Conservation (phyloP, 495 filamentous ascomycete genomes). For the Mytilinidion resinicola region DNA sequence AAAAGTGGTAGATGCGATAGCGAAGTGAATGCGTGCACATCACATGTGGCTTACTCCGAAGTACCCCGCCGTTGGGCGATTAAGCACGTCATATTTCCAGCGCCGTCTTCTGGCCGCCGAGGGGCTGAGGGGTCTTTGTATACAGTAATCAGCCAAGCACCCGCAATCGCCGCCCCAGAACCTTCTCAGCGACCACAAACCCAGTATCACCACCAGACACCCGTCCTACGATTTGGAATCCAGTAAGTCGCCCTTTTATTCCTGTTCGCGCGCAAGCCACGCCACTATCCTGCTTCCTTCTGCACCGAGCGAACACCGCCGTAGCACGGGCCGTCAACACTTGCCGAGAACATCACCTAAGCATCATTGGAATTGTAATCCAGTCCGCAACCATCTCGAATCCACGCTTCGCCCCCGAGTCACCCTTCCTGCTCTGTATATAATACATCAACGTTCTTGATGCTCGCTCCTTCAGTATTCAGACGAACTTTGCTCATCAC, state of each 20-base stretch:
- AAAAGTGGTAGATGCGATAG: too few relatives aligned
- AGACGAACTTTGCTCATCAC: slow-evolving; percentile 33
- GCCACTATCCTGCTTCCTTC: too few relatives aligned
- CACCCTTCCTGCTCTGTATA: background rate
- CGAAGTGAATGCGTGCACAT: too few relatives aligned
- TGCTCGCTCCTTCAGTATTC: slow-evolving; percentile 22
- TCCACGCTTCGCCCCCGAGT: background rate
- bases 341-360: slow-evolving; percentile 16
- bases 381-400: slow-evolving; percentile 6
- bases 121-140: background rate
- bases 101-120: background rate
- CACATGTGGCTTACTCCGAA: too few relatives aligned
- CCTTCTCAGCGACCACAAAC: background rate
- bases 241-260: too few relatives aligned
- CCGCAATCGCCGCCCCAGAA: too few relatives aligned
- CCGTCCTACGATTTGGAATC: too few relatives aligned
- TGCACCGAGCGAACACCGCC: too few relatives aligned
- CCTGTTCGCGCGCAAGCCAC: too few relatives aligned
- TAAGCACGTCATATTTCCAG: slow-evolving; percentile 1
- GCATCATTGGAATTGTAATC: slow-evolving; percentile 2
- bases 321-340: background rate
- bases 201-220: background rate
- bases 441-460: slow-evolving; percentile 12
- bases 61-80: too few relatives aligned
- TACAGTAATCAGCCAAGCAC: background rate